A percentile compares a stretch with the other conserved stretches of the same genome.
These are phyloP conservation scores for Melaleuca alternifolia DNA, from an alignment of 345 rosid genomes.

Conservation along the genomic window DNA sequence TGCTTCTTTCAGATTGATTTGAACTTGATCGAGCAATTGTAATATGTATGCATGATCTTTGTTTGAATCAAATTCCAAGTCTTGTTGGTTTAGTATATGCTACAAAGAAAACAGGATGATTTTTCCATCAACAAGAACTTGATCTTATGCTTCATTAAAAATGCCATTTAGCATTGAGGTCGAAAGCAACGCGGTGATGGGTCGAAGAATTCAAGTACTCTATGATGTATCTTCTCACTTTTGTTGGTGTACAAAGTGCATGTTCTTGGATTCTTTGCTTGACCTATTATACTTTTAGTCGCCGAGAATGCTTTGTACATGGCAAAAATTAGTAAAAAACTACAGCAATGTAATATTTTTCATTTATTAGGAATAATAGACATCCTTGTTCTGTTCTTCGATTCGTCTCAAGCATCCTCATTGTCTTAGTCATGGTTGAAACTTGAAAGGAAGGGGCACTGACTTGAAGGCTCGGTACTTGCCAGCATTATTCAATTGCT, in stretches of 20 bases:
- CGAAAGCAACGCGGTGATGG: not conserved
- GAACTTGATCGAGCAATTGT: not conserved
- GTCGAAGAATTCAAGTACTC: not conserved
- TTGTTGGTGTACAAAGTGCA: not conserved
- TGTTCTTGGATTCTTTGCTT: too few species aligned
- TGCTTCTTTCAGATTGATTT: not conserved
- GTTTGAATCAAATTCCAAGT: not conserved
- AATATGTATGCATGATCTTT: not conserved
- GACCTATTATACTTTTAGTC: not conserved
- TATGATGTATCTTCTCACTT: not conserved
- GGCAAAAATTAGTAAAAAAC: not conserved
- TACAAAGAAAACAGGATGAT: too few species aligned
- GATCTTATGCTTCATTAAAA: not conserved
- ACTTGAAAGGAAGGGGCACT: too few species aligned
- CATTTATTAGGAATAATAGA: too few species aligned
- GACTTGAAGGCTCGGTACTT: too few species aligned
- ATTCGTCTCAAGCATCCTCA: too few species aligned
- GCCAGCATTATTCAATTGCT: too few species aligned
- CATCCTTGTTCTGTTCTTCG: too few species aligned
- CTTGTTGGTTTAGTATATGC: too few species aligned
- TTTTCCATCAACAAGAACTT: too few species aligned
- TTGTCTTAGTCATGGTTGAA: too few species aligned
- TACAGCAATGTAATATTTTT: too few species aligned
- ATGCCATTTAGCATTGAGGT: not conserved
- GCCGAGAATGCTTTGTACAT: not conserved